These are phyloP conservation scores for Mytilinidion resinicola DNA, from an alignment of 495 filamentous ascomycete genomes.

Conservation along the genomic window DNA sequence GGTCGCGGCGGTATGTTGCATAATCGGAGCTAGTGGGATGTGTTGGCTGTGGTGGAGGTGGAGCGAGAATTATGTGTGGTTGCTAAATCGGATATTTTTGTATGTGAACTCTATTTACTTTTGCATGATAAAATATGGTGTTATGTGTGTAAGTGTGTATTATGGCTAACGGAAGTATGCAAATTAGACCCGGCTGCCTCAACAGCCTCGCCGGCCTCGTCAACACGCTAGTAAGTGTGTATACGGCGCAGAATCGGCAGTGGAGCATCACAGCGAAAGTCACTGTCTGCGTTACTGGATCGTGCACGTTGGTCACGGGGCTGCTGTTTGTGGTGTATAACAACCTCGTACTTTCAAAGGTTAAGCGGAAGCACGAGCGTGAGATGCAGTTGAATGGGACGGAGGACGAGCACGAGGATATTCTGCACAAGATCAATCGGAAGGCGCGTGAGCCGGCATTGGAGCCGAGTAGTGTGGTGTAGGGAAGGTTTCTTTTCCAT, in stretches of 20 bases:
- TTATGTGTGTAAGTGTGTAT: conserved; percentile 41
- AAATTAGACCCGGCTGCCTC: conserved; percentile 42
- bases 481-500: too few relatives aligned
- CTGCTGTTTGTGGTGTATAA: conserved; percentile 38
- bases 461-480: too few relatives aligned
- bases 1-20: too few relatives aligned
- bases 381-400: conserved; percentile 7
- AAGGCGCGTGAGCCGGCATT: too few relatives aligned
- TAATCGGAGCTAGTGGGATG: conserved; percentile 28
- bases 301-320: conserved; percentile 13
- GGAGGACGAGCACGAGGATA: conserved; percentile 1
- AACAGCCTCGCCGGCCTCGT: conserved; percentile 46
- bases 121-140: too few relatives aligned
- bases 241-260: conserved; percentile 40
- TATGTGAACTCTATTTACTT: too few relatives aligned
- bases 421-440: too few relatives aligned
- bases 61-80: too few relatives aligned
- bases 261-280: conserved; percentile 44
- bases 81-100: too few relatives aligned
- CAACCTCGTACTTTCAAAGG: conserved; percentile 27
- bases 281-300: conserved; percentile 30
- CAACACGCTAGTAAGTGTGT: conserved; percentile 45
- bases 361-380: conserved; percentile 27
- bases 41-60: too few relatives aligned
- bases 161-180: conserved; percentile 35